Evolutionary conservation across 441 rosid species (phyloP).

Genomic region (Sinapis alba): DNA sequence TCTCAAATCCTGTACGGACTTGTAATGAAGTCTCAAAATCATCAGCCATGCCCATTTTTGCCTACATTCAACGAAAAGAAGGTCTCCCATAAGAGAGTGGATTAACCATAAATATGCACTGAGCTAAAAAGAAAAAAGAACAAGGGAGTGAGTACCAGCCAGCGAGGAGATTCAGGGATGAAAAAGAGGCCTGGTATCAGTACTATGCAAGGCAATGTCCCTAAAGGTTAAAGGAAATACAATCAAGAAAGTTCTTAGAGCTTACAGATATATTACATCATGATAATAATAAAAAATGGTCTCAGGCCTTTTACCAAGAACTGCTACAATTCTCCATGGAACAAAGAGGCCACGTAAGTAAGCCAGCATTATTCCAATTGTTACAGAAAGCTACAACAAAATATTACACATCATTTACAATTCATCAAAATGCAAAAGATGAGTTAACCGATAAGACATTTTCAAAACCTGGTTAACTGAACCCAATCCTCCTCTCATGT

Average conservation of each 20-base stretch:
- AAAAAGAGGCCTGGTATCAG: constrained; percentile 77
- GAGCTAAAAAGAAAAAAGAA: neutral
- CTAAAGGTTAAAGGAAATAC: constrained; percentile 41
- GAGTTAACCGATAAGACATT: neutral
- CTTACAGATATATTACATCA: too few relatives aligned
- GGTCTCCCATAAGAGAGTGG: constrained; percentile 17
- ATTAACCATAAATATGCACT: neutral
- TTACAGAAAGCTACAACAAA: constrained; percentile 57
- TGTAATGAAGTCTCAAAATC: constrained; percentile 78
- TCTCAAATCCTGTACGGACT: constrained; percentile 68
- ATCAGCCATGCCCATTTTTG: constrained; percentile 72
- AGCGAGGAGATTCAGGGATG: constrained; percentile 80
- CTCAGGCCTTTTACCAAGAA: constrained; percentile 49
- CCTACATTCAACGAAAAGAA: constrained; percentile 41
- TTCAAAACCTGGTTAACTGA: constrained; percentile 70
- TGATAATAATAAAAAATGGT: neutral
- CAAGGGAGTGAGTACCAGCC: constrained; percentile 73
- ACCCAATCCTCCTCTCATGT: constrained; percentile 75
- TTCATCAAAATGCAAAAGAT: constrained; percentile 1
- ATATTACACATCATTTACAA: too few relatives aligned
- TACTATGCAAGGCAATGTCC: constrained; percentile 57
- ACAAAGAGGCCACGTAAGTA: constrained; percentile 67
- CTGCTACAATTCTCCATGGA: constrained; percentile 71
- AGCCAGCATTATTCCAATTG: constrained; percentile 71
- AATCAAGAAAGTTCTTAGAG: constrained; percentile 19